Base-by-base conservation (phyloP, 768 basidiomycete genomes). In the Filobasidium wieringae region DNA sequence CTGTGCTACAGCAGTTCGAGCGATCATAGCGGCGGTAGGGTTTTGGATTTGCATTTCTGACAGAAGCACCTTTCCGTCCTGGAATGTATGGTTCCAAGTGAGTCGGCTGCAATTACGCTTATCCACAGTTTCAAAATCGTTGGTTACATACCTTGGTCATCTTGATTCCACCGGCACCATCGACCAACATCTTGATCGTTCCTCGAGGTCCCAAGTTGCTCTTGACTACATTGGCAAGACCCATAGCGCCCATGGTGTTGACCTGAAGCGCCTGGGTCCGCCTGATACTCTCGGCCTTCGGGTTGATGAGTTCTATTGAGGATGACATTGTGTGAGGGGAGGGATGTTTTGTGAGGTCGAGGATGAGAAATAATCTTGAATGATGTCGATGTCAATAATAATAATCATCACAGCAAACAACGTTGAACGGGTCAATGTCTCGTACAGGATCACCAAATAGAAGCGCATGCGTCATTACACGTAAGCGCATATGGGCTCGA, bases 31-130 rank as follows among this genome's bases (percentile, higher is more conserved):
- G 17, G 95, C 95, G 2, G 95, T 97, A 30, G 95, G 95, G 74
- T 99, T 97, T 76, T 79, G 78, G 53, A 99, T 99, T 77, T 97
- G 95, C 95, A 99, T 99, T 78, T 99, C 95, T 39, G 91, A 93
- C 58, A 99, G 79, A 56, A 99, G 77, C 39, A 96, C 93, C 77
- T 99, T 99, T 63, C 95, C 95, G 70, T 97, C 95, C 76, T 78
- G 53, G 6, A 31, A 56, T 17, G 26, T 19, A 15, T 24, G 19
- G 24, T 6, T 7, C n/a, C 32, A 6, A 54, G 22, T 53, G 36
- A 57, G 55, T n/a, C 17, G 30, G 27, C 4, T 40, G 11, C 37
- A 24, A 30, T 27, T 39, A 22, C 29, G 14, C 27, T 49, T 27
- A 50, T 33, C 7, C 19, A 22, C n/a, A 1, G 22, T 15, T 29